Evolutionary conservation across 2,329 filamentous ascomycete species (phyloP), one percentile per base, ranked within the genome.

Genomic region (Monosporascus sp.): DNA sequence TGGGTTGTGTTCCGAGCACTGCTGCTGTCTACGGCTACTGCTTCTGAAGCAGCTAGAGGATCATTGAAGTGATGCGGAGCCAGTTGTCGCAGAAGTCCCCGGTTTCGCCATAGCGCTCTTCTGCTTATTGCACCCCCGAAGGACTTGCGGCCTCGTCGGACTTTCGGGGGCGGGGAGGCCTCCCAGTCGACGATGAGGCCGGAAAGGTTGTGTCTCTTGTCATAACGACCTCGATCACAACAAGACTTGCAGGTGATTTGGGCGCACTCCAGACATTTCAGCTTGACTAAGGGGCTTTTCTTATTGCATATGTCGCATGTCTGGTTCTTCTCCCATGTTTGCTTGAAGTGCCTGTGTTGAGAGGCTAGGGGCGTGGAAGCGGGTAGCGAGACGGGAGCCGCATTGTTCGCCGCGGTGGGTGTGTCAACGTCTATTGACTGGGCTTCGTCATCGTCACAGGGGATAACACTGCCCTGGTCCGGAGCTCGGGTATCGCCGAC

Each of bases 281-380:
- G 40, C 40, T 20, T 43, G 17, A 43, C 19, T 6, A 20, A 24
- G 19, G 19, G 9, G 9, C 22, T 24, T 19, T 20, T 3, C 9
- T 16, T 43, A 2, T 43, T 20, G 40, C 40, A 43, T 20, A 19
- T 14, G 40, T 43, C 40, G 20, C 40, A 43, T 14, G 19, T 43
- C 19, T 19, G 19, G 19, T 43, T 43, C 40, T 43, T 43, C 40
- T 19, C 6, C 11, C 40, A 43, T 19, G 40, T 27, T 24, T 43
- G 22, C 24, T 43, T 49, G 43, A 37, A 51, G 48, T 37, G 7
- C 35, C 48, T 49, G 24, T 50, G 47, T 49, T 54, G 55, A 49
- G 56, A 50, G 46, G 46, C 37, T 49, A 56, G 54, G 47, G 54
- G 51, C 52, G 46, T 41, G 48, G n/a, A 20, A 2, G 19, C 19